Conservation (phyloP, 495 filamentous ascomycete genomes). For the Entonaema liquescens region DNA sequence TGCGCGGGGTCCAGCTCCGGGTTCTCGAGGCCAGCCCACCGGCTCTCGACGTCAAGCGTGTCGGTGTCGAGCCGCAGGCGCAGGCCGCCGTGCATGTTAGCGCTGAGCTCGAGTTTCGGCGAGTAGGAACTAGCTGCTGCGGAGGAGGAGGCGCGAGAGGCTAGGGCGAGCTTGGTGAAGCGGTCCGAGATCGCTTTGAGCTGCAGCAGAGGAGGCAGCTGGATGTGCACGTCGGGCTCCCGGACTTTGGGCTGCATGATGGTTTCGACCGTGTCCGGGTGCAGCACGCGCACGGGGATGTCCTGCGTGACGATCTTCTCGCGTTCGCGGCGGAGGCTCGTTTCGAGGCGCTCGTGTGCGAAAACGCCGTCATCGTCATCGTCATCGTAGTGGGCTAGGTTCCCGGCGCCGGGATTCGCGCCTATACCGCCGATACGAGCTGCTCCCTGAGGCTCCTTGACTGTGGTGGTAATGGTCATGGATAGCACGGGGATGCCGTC, state of each 20-base stretch:
- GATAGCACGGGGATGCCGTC: slow-evolving; percentile 83
- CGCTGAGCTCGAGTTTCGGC: slow-evolving; percentile 80
- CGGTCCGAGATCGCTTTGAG: slow-evolving; percentile 92
- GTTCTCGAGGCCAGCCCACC: slow-evolving; percentile 84
- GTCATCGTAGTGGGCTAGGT: slow-evolving; percentile 27
- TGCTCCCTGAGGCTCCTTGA: slow-evolving; percentile 42
- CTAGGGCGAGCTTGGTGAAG: slow-evolving; percentile 78
- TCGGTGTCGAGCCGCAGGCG: slow-evolving; percentile 79
- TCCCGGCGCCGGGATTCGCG: slow-evolving; percentile 28
- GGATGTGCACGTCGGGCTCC: slow-evolving; percentile 93
- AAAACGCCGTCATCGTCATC: slow-evolving; percentile 56
- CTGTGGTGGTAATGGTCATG: slow-evolving; percentile 80
- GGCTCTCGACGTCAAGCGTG: slow-evolving; percentile 77
- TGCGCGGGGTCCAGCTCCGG: slow-evolving; percentile 81
- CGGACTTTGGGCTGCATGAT: slow-evolving; percentile 90
- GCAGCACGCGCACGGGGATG: slow-evolving; percentile 89
- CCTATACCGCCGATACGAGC: slow-evolving; percentile 33
- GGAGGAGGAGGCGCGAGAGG: slow-evolving; percentile 44
- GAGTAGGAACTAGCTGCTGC: slow-evolving; percentile 30
- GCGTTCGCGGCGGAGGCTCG: slow-evolving; percentile 64
- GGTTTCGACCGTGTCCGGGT: slow-evolving; percentile 77
- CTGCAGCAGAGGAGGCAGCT: slow-evolving; percentile 81
- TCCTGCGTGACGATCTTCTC: slow-evolving; percentile 96
- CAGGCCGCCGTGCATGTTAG: slow-evolving; percentile 91
- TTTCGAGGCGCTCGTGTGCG: slow-evolving; percentile 58